These are phyloP conservation scores for Neopestalotiopsis clavispora DNA, from an alignment of 2,329 filamentous ascomycete genomes.

Conservation along the genomic window DNA sequence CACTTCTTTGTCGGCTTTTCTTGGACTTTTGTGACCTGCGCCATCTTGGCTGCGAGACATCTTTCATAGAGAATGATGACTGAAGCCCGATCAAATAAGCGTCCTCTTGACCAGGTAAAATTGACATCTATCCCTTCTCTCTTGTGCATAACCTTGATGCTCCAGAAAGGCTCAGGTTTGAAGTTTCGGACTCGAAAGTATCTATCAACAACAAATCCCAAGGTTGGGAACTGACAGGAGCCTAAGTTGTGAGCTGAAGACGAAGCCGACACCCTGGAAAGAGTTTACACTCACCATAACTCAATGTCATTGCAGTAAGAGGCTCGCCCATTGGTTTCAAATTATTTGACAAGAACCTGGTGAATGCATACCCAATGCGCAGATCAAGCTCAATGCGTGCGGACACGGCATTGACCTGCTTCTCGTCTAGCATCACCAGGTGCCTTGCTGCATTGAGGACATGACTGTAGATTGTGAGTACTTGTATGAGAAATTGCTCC, in stretches of 20 bases:
- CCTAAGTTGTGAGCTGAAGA: conserved; percentile 47
- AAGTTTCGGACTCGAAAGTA: conserved; percentile 96
- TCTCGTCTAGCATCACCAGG: conserved; percentile 80
- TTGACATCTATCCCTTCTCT: conserved; percentile 79
- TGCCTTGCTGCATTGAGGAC: conserved; percentile 82
- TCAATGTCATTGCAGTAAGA: conserved; percentile 70
- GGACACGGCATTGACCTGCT: conserved; percentile 84
- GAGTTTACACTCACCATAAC: conserved; percentile 68
- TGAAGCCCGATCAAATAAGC: conserved; percentile 86
- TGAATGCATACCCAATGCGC: conserved; percentile 90
- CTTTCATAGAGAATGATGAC: conserved; percentile 84
- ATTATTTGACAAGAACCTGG: conserved; percentile 81
- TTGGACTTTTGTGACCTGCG: conserved; percentile 82
- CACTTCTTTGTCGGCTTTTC: conserved; percentile 93
- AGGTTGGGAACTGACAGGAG: conserved; percentile 94
- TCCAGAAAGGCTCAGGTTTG: conserved; percentile 90
- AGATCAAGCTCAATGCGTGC: conserved; percentile 92
- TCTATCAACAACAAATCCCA: conserved; percentile 95
- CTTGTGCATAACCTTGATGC: conserved; percentile 81
- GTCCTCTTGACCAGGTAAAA: conserved; percentile 82
- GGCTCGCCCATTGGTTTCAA: conserved; percentile 74
- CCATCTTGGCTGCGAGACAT: conserved; percentile 77
- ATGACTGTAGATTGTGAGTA: conserved; percentile 60
- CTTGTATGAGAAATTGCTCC: neutral
- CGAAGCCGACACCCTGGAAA: conserved; percentile 21